Evolutionary conservation across 129 eudicot genomes (phyloP), one percentile per base, ranked within the genome.

Genomic region (Scalesia atractyloides): DNA sequence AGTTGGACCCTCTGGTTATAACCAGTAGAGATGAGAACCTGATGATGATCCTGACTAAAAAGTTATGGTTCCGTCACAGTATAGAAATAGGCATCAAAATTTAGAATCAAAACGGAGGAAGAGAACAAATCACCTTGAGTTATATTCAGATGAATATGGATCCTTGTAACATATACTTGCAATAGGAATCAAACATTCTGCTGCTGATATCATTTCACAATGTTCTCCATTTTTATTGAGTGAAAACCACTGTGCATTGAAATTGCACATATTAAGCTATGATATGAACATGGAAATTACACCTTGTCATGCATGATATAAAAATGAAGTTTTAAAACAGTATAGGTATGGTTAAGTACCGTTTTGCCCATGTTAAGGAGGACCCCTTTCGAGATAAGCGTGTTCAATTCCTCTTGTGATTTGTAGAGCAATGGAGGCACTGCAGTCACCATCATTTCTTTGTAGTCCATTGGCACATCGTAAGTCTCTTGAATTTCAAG

Each of bases 181-280:
- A n/a, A 52, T 7, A 16, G 58, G 58, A 52, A 16, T n/a, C 58
- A 52, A 5, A 52, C 62, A 69, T n/a, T 26, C 33, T 33, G 50
- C 62, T 33, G 56, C 2, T 12, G 73, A 69, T 50, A 69, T 51
- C 73, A 51, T 16, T 69, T 50, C 64, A 69, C 44, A 34, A 6
- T 52, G 49, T 50, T 34, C 63, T 51, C 50, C 49, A 1, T 69
- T 16, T 18, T 69, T 5, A 69, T 11, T 51, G 5, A 34, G 10
- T 16, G 49, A 50, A 18, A 69, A 34, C 73, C 73, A 69, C 73
- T 69, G 50, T 10, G 10, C 49, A 34, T 52, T 52, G 7, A 7
- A 16, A 1, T 7, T 2, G 2, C 9, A 41, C 46, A 6, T 41
- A 41, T 41, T 41, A 41, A 41, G 46, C 46, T 41, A 41, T 6